Conservation (phyloP, 129 eudicot species). For the Escallonia herrerae region DNA sequence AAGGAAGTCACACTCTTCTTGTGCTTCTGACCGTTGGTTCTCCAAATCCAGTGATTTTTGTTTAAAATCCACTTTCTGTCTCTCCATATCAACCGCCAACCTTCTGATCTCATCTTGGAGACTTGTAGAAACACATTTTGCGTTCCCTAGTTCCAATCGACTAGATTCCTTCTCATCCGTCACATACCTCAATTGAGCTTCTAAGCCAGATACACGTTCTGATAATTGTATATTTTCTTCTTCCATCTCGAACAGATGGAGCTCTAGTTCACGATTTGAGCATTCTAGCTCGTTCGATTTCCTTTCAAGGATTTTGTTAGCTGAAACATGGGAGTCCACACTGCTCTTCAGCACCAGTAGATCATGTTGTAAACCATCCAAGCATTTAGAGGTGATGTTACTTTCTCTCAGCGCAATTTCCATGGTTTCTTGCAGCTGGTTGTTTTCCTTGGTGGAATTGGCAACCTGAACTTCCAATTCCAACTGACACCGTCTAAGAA, state of each 20-base stretch:
- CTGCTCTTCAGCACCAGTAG: conserved; percentile 38
- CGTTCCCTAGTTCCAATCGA: conserved; percentile 28
- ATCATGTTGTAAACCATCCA: conserved; percentile 51
- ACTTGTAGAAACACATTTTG: conserved; percentile 22
- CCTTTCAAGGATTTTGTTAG: conserved; percentile 42
- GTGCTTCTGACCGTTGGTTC: conserved; percentile 24
- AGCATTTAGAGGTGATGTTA: conserved; percentile 44
- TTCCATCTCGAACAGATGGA: conserved; percentile 32
- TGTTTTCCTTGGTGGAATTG: conserved; percentile 37
- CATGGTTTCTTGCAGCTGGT: conserved; percentile 46
- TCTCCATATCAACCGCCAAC: conserved; percentile 20
- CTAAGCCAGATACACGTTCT: conserved; percentile 31
- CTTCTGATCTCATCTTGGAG: conserved; percentile 47
- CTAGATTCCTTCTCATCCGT: conserved; percentile 26
- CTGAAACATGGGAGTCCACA: conserved; percentile 55
- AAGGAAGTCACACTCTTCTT: conserved; percentile 40
- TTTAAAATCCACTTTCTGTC: conserved; percentile 15
- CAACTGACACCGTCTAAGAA: conserved; percentile 13
- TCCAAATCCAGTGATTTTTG: conserved; percentile 29
- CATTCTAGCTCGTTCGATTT: conserved; percentile 40
- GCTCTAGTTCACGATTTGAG: conserved; percentile 38
- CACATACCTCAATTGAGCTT: conserved; percentile 32
- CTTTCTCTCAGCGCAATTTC: conserved; percentile 42
- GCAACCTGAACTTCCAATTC: conserved; percentile 33
- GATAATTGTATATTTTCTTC: conserved; percentile 42